phyloP scores from a whole-genome alignment of 2,329 filamentous ascomycete genomes.

The Tolypocladium cylindrosporum region DNA sequence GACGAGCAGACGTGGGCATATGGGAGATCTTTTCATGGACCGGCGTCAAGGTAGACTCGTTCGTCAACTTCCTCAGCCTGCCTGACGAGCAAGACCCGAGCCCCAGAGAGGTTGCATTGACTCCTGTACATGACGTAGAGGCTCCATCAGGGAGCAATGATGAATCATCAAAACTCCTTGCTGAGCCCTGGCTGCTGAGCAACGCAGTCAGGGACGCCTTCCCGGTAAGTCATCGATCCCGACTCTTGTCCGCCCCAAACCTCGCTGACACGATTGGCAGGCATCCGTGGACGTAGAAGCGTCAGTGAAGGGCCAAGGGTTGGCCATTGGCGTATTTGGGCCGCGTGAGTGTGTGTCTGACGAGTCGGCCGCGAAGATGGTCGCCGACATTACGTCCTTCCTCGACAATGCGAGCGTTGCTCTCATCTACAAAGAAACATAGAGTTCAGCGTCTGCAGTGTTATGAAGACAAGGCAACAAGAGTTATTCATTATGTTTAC shows the following conservation, averaged over 20 bases:
- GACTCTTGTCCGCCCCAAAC: not conserved
- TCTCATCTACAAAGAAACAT: not conserved
- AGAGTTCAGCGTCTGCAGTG: not conserved
- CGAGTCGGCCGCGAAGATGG: conserved; percentile 14
- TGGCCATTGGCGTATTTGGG: conserved; percentile 33
- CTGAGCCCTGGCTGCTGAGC: conserved; percentile 8
- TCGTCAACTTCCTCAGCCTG: conserved; percentile 70
- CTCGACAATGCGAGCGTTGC: conserved; percentile 4
- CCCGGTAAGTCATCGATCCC: conserved; percentile 13
- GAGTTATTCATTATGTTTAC: not conserved
- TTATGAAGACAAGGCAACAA: not conserved
- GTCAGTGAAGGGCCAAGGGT: conserved; percentile 15
- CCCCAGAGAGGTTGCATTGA: not conserved
- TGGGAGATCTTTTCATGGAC: conserved; percentile 70
- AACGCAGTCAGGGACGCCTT: conserved; percentile 15
- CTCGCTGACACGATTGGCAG: conserved; percentile 11
- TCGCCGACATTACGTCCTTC: conserved; percentile 12
- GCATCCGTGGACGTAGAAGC: conserved; percentile 30
- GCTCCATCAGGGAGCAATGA: not conserved
- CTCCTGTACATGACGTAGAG: not conserved
- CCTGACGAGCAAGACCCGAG: conserved; percentile 15
- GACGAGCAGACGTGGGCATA: conserved; percentile 49
- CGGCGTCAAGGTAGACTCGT: conserved; percentile 56
- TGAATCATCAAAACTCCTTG: not conserved
- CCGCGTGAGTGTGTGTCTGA: conserved; percentile 15